Evolutionary conservation across 1,284 basidiomycete genomes (phyloP).

Genomic region (Heimioporus punctisporus): DNA sequence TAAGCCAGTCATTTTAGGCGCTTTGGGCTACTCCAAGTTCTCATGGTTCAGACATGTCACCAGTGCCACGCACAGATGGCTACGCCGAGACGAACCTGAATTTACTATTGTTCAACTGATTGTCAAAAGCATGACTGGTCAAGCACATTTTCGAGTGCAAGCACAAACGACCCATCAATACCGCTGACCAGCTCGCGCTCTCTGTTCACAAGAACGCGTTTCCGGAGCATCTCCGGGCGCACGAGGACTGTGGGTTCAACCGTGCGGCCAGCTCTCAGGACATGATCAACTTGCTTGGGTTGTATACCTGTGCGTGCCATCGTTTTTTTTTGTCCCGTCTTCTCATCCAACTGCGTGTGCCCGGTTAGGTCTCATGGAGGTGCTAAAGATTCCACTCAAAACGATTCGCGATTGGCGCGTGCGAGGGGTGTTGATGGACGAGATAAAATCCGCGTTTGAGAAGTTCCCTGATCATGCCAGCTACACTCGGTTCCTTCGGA

Average conservation of each 20-base stretch:
- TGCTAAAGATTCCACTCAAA: background rate
- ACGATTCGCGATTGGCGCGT: constrained; percentile 6
- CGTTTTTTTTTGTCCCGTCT: no score
- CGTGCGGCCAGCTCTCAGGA: background rate
- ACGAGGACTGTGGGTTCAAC: constrained; percentile 4
- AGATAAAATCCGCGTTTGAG: background rate
- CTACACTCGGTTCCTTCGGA: constrained; percentile 5
- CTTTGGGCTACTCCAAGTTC: no score
- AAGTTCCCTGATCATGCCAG: background rate
- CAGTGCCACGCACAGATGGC: no score
- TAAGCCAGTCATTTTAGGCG: no score
- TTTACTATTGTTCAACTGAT: no score
- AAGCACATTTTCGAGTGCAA: no score
- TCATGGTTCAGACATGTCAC: no score
- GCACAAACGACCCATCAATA: background rate
- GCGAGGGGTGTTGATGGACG: constrained; percentile 2
- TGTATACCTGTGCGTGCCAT: background rate
- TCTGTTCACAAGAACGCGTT: background rate
- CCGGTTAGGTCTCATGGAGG: constrained; percentile 1
- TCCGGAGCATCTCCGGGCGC: constrained; percentile 1
- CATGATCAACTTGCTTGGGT: background rate
- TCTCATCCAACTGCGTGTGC: background rate
- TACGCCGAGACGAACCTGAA: no score
- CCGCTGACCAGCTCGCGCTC: background rate
- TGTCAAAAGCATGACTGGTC: no score